phyloP scores from a whole-genome alignment of 441 rosid genomes.

The Arabidopsis lyrata region DNA sequence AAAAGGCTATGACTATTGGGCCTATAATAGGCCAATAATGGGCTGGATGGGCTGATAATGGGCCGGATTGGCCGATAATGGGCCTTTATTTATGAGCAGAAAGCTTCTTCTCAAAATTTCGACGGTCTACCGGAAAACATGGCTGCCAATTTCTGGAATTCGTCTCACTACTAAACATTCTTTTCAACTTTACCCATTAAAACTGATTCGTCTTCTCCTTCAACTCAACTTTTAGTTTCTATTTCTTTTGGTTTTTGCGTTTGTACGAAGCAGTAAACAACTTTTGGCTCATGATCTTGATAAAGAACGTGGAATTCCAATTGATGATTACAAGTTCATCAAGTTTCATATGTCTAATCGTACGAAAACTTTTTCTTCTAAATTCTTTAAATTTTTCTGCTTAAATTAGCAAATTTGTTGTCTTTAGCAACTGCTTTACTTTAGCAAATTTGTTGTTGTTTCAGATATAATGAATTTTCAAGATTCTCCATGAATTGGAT shows the following conservation, averaged over 20 bases:
- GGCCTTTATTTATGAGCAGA: not conserved
- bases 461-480: too few relatives aligned
- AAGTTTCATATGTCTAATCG: slow-evolving; percentile 85
- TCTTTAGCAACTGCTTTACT: too few relatives aligned
- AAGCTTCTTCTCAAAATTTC: not conserved
- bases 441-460: too few relatives aligned
- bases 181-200: not conserved
- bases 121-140: slow-evolving; percentile 11
- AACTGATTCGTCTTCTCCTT: not conserved
- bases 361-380: slow-evolving; percentile 35
- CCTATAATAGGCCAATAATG: too few relatives aligned
- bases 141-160: slow-evolving; percentile 95
- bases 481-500: too few relatives aligned
- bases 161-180: slow-evolving; percentile 67
- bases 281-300: slow-evolving; percentile 59
- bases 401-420: too few relatives aligned
- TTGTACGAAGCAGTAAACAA: slow-evolving; percentile 56
- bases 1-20: too few relatives aligned
- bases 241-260: not conserved
- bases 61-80: too few relatives aligned
- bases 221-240: not conserved
- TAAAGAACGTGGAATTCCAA: slow-evolving; percentile 73
- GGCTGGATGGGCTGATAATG: too few relatives aligned
- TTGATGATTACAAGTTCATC: slow-evolving; percentile 85
- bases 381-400: too few relatives aligned